Percentiles rank a stretch among this genome's conserved stretches.
These are phyloP conservation scores for Solanum microdontum DNA, from an alignment of 257 asterid genomes.

Conservation along the genomic window DNA sequence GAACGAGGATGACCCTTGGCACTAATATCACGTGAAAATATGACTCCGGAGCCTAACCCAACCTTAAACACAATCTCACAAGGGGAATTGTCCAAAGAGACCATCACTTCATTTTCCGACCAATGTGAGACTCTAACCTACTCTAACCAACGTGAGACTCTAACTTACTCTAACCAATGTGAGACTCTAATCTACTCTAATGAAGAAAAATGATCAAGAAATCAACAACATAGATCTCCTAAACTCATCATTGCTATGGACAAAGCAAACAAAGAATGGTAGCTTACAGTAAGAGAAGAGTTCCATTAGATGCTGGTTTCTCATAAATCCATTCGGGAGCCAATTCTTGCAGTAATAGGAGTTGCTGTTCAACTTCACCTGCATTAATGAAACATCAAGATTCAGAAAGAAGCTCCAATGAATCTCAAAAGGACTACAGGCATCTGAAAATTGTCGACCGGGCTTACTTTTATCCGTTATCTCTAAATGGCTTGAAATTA, in stretches of 20 bases:
- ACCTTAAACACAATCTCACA: not conserved
- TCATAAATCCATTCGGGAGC: constrained; percentile 87
- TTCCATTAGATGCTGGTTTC: constrained; percentile 43
- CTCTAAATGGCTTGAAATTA: constrained; percentile 29
- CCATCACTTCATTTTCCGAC: not conserved
- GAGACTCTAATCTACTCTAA: not conserved
- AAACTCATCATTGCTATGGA: not conserved
- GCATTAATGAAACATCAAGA: constrained; percentile 11
- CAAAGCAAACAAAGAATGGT: not conserved
- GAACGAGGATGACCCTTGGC: not conserved
- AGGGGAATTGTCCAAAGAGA: not conserved
- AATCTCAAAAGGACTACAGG: not conserved
- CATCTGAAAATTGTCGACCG: not conserved
- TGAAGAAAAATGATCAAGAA: not conserved
- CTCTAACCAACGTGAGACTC: not conserved
- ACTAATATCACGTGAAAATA: not conserved
- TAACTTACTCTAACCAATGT: not conserved
- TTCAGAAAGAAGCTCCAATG: not conserved
- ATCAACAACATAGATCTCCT: not conserved
- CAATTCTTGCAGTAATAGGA: constrained; percentile 56
- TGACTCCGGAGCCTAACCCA: not conserved
- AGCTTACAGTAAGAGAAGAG: constrained; percentile 49
- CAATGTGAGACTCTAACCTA: not conserved
- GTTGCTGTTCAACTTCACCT: constrained; percentile 74
- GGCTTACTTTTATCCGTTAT: constrained; percentile 47